Conservation (phyloP, 2,329 filamentous ascomycete species). For the Lasiodiplodia theobromae region DNA sequence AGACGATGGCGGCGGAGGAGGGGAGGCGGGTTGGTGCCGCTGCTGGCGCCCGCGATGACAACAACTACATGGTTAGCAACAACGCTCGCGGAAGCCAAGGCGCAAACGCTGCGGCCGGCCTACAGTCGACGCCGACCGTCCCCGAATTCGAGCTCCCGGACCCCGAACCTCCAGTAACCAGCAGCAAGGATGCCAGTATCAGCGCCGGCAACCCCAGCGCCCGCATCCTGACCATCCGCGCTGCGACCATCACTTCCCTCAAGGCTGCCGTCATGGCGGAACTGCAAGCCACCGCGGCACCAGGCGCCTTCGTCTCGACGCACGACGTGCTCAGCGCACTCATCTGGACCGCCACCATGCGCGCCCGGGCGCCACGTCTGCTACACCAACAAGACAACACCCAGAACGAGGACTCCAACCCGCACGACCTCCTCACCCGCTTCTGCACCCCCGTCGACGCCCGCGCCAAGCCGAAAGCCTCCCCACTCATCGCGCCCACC, state of each 20-base stretch:
- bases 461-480: not conserved
- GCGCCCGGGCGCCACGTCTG: not conserved
- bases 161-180: not conserved
- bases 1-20: not conserved
- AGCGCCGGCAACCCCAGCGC: not conserved
- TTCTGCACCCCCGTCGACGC: not conserved
- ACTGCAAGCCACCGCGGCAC: not conserved
- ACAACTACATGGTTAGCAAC: not conserved
- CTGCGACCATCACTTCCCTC: not conserved
- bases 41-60: too few relatives aligned
- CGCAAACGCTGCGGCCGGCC: too few relatives aligned
- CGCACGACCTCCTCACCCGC: not conserved
- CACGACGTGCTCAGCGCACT: constrained; percentile 2
- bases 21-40: not conserved
- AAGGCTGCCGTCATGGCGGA: not conserved
- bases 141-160: not conserved
- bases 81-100: too few relatives aligned
- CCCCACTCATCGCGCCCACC: not conserved
- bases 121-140: too few relatives aligned
- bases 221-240: constrained; percentile 11
- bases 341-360: not conserved
- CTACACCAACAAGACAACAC: not conserved
- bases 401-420: not conserved
- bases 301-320: not conserved
- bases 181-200: not conserved